These are phyloP conservation scores for Ophiobolus disseminans DNA, from an alignment of 2,329 filamentous ascomycete genomes.

Conservation along the genomic window DNA sequence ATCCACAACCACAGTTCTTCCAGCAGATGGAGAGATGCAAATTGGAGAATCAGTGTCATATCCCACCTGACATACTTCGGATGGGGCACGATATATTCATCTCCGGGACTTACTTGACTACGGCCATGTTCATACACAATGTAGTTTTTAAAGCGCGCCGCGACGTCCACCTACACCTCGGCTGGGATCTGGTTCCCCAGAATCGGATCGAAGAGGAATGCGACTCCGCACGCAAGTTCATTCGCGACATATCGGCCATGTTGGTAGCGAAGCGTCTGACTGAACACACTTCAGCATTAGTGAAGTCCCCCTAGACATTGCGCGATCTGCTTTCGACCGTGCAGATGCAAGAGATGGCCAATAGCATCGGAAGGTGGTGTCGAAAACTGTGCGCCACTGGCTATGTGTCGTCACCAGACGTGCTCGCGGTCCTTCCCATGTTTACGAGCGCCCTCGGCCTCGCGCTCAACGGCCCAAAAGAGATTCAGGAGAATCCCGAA, in stretches of 20 bases:
- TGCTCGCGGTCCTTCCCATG: constrained; percentile 9
- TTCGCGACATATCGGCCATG: constrained; percentile 5
- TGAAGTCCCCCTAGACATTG: background rate
- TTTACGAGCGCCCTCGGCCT: constrained; percentile 8
- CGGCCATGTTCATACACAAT: background rate
- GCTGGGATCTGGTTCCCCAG: constrained; percentile 10
- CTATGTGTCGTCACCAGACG: constrained; percentile 6
- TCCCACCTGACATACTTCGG: constrained; percentile 1
- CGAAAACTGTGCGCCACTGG: constrained; percentile 7
- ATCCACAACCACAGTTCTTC: background rate
- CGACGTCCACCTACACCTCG: constrained; percentile 11
- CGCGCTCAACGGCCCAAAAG: constrained; percentile 14
- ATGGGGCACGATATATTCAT: constrained; percentile 7
- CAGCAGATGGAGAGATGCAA: background rate
- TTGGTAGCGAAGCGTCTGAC: constrained; percentile 3
- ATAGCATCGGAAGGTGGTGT: background rate
- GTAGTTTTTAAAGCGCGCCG: constrained; percentile 8
- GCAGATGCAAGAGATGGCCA: background rate
- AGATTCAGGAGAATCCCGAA: background rate
- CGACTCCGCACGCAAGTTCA: constrained; percentile 7
- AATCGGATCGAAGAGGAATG: background rate
- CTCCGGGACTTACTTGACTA: background rate
- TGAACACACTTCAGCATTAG: constrained; percentile 4
- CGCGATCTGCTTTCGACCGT: constrained; percentile 3
- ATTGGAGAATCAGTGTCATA: constrained; percentile 1